A percentile compares a stretch with the other conserved stretches of the same genome.
Conservation (phyloP, 179 eudicot genomes). For the Vitellaria paradoxa region DNA sequence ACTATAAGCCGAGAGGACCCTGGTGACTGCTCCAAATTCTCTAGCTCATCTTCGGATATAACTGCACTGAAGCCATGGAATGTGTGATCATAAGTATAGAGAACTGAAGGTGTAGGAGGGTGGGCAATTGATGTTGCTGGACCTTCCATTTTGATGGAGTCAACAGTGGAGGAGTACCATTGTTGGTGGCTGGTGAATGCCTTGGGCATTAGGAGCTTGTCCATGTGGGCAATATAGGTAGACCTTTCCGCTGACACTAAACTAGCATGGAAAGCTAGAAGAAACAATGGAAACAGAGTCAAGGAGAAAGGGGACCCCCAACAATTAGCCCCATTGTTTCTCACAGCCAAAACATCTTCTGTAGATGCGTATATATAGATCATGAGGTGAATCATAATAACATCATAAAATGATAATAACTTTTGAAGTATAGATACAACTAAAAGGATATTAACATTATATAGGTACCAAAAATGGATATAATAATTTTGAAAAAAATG, state of each 20-base stretch:
- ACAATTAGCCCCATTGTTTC: too few relatives aligned
- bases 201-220: constrained; percentile 55
- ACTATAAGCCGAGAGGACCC: constrained; percentile 26
- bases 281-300: not conserved
- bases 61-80: constrained; percentile 32
- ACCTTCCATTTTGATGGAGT: constrained; percentile 18
- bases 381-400: too few relatives aligned
- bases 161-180: constrained; percentile 49
- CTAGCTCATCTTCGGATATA: constrained; percentile 20
- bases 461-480: too few relatives aligned
- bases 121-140: not conserved
- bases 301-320: not conserved
- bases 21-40: constrained; percentile 14
- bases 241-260: constrained; percentile 20
- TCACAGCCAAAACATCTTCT: too few relatives aligned
- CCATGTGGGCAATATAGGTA: constrained; percentile 62
- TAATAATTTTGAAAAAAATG: too few relatives aligned
- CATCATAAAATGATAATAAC: too few relatives aligned
- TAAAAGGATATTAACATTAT: too few relatives aligned
- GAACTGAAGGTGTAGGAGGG: constrained; percentile 2
- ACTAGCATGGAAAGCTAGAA: not conserved
- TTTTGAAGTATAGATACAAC: too few relatives aligned
- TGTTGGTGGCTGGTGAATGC: constrained; percentile 46
- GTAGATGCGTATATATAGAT: too few relatives aligned
- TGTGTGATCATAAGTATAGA: constrained; percentile 27